phyloP scores from a whole-genome alignment of 2,329 filamentous ascomycete genomes.

The Exophiala oligosperma region DNA sequence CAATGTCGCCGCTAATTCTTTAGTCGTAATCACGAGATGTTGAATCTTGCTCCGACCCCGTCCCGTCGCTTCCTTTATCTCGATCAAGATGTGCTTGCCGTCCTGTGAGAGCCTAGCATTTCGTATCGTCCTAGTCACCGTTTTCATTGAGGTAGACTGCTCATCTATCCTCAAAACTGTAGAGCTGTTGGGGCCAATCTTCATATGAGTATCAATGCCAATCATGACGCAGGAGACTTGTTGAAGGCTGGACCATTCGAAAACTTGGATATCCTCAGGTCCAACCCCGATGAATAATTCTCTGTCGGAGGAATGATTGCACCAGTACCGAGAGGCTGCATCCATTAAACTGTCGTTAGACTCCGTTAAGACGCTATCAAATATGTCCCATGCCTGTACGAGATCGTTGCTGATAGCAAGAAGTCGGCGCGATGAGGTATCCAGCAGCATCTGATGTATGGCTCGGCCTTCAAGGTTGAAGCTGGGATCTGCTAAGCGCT shows the following conservation, averaged over 20 bases:
- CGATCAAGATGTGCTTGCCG: no score
- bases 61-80: no score
- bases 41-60: no score
- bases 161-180: no score
- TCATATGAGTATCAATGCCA: no score
- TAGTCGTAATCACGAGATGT: no score
- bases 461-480: not conserved
- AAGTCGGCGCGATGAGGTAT: slow-evolving; percentile 7
- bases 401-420: slow-evolving; percentile 9
- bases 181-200: no score
- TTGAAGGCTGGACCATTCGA: slow-evolving; percentile 6
- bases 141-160: no score
- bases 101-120: no score
- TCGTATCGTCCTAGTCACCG: no score
- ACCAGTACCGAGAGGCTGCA: no score
- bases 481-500: slow-evolving; percentile 2
- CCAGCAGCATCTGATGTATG: slow-evolving; percentile 12
- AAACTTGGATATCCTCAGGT: slow-evolving; percentile 6
- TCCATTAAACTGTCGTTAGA: not conserved
- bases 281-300: slow-evolving; percentile 12
- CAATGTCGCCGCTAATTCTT: no score
- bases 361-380: not conserved
- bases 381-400: slow-evolving; percentile 11
- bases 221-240: not conserved
- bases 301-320: not conserved